phyloP scores from a whole-genome alignment of 2,329 filamentous ascomycete species.

The Cryphonectria japonica region DNA sequence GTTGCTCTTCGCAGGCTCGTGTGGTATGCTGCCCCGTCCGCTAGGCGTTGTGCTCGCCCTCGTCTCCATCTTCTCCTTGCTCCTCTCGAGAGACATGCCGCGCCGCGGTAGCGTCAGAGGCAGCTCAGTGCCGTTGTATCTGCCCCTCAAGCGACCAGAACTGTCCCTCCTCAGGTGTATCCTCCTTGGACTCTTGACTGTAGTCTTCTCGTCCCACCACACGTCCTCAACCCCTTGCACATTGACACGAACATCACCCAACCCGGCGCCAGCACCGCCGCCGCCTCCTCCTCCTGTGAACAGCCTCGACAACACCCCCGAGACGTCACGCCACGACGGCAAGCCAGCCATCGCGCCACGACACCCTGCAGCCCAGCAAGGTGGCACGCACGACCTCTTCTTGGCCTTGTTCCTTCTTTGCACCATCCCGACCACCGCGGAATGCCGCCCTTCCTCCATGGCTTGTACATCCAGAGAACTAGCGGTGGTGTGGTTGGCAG shows the following conservation, averaged over 20 bases:
- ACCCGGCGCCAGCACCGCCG: no score
- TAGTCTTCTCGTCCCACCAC: constrained; percentile 16
- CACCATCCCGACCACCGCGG: background rate
- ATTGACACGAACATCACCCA: background rate
- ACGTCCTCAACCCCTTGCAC: constrained; percentile 8
- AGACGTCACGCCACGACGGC: constrained; percentile 11
- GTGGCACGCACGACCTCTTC: constrained; percentile 15
- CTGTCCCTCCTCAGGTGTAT: background rate
- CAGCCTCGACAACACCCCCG: constrained; percentile 1
- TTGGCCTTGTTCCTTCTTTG: background rate
- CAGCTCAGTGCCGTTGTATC: background rate
- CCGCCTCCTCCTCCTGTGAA: background rate
- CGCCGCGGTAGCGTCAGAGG: background rate
- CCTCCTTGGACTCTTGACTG: background rate
- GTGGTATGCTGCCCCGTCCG: background rate
- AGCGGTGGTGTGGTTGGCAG: no score
- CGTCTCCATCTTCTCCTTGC: background rate
- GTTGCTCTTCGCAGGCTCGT: background rate
- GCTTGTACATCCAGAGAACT: background rate
- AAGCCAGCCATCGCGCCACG: background rate
- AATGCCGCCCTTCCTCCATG: background rate
- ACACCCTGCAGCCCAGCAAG: constrained; percentile 1
- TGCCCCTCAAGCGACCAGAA: background rate
- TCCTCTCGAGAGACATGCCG: background rate
- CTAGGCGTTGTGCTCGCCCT: background rate